Evolutionary conservation across 1,139 yeast genomes (phyloP), one percentile per base, ranked within the genome.

Genomic region (Yamadazyma pseudoaaseri): DNA sequence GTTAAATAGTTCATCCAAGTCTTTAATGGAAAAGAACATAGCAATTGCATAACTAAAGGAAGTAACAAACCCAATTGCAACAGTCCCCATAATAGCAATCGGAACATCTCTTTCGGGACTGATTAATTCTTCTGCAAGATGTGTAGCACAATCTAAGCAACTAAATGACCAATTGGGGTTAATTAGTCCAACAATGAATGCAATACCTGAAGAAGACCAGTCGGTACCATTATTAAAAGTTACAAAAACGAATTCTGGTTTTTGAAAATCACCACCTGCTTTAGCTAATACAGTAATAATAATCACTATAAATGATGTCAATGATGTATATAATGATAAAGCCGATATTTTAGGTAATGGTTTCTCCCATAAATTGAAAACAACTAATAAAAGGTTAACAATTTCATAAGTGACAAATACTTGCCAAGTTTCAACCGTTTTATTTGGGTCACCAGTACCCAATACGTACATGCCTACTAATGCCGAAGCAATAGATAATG

Each of bases 161-260:
- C 79, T 70, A 52, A 79, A 79, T 1, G 81, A 73, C 85, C 85
- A 79, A 33, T 78, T 79, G 23, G 86, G 86, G 51, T 79, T 79
- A 45, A 80, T 73, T 40, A 80, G 58, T 35, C 86, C 86, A 10
- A 79, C 78, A 37, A 80, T 75, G 48, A 79, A 79, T 1, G 85
- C 85, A 43, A 79, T 72, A 5, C 71, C 84, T 15, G 74, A 51
- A 12, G 70, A 66, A 13, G 63, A 53, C 86, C 86, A 81, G 26
- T 87, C 87, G 15, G 87, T 81, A 34, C 67, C 72, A 54, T 82
- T 81, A 37, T 70, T 65, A 42, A 78, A 81, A 10, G 75, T 67
- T 8, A 67, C 73, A 52, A 82, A 81, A 9, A 81, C 87, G 52
- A 79, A 81, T 33, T 64, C 51, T 2, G 86, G 72, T 20, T 62